Base-by-base conservation (phyloP, 441 rosid genomes). In the Oxalis stricta region DNA sequence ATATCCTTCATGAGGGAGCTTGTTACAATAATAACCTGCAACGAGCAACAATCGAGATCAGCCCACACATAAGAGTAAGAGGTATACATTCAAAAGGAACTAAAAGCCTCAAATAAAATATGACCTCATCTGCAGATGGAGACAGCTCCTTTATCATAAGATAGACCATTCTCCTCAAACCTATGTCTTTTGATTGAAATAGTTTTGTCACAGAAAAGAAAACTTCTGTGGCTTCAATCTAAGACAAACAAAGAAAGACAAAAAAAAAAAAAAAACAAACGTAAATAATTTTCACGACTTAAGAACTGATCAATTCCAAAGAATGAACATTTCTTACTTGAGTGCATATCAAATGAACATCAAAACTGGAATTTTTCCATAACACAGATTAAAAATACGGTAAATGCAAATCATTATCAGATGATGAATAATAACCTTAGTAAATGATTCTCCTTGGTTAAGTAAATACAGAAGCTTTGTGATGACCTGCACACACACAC, bases 1-100 rank as follows among this genome's bases (percentile, higher is more conserved):
- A 86, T 91, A 73, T 91, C 95, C 75, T 84, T 91, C 99, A 91
- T 86, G 9, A 91, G 81, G 34, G 95, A 91, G 79, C 96, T 91
- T 46, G 99, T 91, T 24, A 91, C 99, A 42, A 91, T 91, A 39
- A 91, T 86, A 61, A 91, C 99, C 99, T 86, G 50, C 41, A 7
- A 28, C 1, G 19, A 11, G 41, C 48, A 20, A 57, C 20, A 53
- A 24, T 60, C 41, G 65, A 53, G 30, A 40, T 18, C 26, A 10
- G 38, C 22, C 22, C 20, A 28, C 15, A 21, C 46, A 54, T 5
- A 44, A 39, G 12, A 33, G 28, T 7, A 39, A 50, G 22, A 15
- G 2, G 10, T 6, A 39, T 30, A 20, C 18, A 41, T 26, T 3
- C 4, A 7, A 23, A n/a, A 52, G 36, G 10, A 14, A 35, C 20